Evolutionary conservation across 2,329 filamentous ascomycete genomes (phyloP).

Genomic region (Curvularia sp.): DNA sequence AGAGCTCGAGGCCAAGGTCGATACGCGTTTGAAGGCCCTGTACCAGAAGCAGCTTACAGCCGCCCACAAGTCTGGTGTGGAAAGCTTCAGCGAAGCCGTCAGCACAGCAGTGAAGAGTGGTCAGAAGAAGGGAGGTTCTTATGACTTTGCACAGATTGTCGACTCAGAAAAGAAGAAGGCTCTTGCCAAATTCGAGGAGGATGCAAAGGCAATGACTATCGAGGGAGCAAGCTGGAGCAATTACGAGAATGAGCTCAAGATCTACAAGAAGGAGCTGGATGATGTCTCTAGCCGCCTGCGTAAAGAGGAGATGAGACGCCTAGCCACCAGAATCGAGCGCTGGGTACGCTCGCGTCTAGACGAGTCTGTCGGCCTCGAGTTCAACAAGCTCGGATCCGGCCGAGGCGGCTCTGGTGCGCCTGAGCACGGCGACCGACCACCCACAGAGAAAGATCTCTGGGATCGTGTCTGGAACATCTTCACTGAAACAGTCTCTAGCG

Average conservation of each 20-base stretch:
- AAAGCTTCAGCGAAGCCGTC: constrained; percentile 86
- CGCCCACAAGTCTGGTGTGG: constrained; percentile 86
- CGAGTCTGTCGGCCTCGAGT: constrained; percentile 89
- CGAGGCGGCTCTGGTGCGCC: constrained; percentile 82
- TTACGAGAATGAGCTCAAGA: constrained; percentile 77
- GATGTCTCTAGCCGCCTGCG: constrained; percentile 84
- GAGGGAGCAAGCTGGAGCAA: constrained; percentile 86
- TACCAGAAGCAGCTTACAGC: constrained; percentile 88
- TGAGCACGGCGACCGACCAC: constrained; percentile 73
- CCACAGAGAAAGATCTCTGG: constrained; percentile 86
- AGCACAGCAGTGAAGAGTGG: constrained; percentile 85
- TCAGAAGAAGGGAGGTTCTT: constrained; percentile 87
- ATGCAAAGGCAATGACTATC: constrained; percentile 77
- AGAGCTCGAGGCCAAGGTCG: constrained; percentile 86
- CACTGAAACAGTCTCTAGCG: constrained; percentile 79
- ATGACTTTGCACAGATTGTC: constrained; percentile 97
- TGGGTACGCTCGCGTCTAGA: constrained; percentile 89
- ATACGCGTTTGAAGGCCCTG: constrained; percentile 83
- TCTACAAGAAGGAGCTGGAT: constrained; percentile 91
- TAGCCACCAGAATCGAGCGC: constrained; percentile 89
- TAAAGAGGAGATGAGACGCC: constrained; percentile 93
- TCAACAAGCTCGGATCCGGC: constrained; percentile 93
- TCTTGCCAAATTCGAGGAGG: constrained; percentile 74
- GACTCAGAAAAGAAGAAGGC: constrained; percentile 79
- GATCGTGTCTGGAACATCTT: constrained; percentile 94